Evolutionary conservation across 441 rosid genomes (phyloP), one percentile per base, ranked within the genome.

Genomic region (Populus hybrid): DNA sequence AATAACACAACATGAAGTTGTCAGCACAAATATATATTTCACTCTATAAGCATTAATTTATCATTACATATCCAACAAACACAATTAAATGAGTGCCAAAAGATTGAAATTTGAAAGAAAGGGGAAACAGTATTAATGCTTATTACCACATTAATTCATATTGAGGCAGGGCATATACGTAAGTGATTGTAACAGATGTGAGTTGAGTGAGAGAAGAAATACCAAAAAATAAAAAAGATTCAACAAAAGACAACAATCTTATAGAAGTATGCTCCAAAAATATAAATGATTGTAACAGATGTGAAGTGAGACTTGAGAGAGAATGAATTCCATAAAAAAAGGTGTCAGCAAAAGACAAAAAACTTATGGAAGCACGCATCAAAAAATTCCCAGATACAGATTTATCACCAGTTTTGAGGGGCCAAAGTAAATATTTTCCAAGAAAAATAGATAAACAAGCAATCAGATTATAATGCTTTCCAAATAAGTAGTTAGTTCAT

Each of bases 1-100:
- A 73, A 59, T 46, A 70, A 74, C 75, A 81, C 23, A 68, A 69
- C n/a, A 70, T 40, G 74, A 73, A 65, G 9, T 42, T 34, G 57
- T 14, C 30, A 14, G 18, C 57, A 32, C 53, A 61, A 61, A 28
- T 61, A 63, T 28, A 24, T 71, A 32, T 61, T 64, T 57, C 3
- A 6, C 26, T 59, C 32, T 3, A 2, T 8, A 46, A 53, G 36
- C 53, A 64, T 38, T 3, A 50, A 7, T 10, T 2, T 10, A 67
- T 67, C 18, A 40, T 26, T 63, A 42, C 42, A 70, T 16, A 63
- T 30, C n/a, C 64, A 70, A 64, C 75, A 63, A 21, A 70, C 21
- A 38, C 46, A 38, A 10, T 38, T 8, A 38, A 38, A 9, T 10
- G 46, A 38, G 11, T 38, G 16, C 57, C 16, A 30, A 36, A 53